phyloP scores from a whole-genome alignment of 2,329 filamentous ascomycete genomes.

The Bipolaris gigantea region DNA sequence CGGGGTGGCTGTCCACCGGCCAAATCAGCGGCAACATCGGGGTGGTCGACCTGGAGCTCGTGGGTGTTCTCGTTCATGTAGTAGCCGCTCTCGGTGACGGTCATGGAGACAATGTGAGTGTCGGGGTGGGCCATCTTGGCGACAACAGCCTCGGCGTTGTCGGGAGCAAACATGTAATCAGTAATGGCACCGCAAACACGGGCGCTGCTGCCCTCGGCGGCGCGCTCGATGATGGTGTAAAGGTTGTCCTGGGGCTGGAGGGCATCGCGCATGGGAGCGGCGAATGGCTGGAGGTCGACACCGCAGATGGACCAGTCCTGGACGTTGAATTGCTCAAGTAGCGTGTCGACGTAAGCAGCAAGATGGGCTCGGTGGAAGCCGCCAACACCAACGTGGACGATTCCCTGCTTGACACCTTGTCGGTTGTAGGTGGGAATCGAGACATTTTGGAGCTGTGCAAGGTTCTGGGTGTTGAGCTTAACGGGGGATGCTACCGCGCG shows the following conservation, averaged over 20 bases:
- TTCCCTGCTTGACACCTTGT: conserved; percentile 31
- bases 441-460: conserved; percentile 24
- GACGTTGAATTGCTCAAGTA: conserved; percentile 30
- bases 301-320: conserved; percentile 36
- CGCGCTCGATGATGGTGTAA: conserved; percentile 34
- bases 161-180: conserved; percentile 35
- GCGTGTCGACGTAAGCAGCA: conserved; percentile 32
- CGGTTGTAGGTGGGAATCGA: conserved; percentile 30
- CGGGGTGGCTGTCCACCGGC: conserved; percentile 26
- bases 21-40: conserved; percentile 31
- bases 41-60: conserved; percentile 29
- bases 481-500: conserved; percentile 2
- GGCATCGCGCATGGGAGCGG: conserved; percentile 31
- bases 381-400: conserved; percentile 35
- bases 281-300: conserved; percentile 33
- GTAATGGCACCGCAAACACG: conserved; percentile 32
- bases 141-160: conserved; percentile 33
- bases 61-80: conserved; percentile 38
- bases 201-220: conserved; percentile 25
- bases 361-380: conserved; percentile 36
- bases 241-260: conserved; percentile 31
- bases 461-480: conserved; percentile 26
- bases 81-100: conserved; percentile 36
- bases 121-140: conserved; percentile 36
- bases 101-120: conserved; percentile 37